Evolutionary conservation across 768 basidiomycete species (phyloP), one percentile per base, ranked within the genome.

Genomic region (Cantharellus anzutake): DNA sequence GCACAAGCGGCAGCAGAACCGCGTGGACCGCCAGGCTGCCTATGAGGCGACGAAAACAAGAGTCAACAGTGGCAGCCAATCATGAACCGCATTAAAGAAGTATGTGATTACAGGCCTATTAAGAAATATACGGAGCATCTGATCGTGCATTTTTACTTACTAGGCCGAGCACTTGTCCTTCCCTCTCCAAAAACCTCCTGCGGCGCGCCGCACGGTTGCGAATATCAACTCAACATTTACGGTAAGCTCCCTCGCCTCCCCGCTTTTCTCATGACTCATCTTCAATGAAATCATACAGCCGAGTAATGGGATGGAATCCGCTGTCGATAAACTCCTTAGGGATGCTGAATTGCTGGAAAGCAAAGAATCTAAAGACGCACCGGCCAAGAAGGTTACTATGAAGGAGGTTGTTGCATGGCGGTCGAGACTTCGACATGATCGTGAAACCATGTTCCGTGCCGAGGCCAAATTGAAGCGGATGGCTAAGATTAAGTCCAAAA

Each of bases 401-500:
- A 91, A 94, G 67, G 93, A 96, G 67, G 84, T 96, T 44, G 80
- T 81, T 3, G 77, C 81, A 3, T 82, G 92, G 0, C 81, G 89
- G 1, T 78, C 77, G 2, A 87, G 91, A 65, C 78, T 99, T 5
- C 80, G 86, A 41, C 80, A 81, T 67, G 88, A 89, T 80, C 84
- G 94, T 20, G 93, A 96, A 65, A 76, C 97, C 44, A 84, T 91
- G 74, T 96, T 94, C 72, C 82, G 93, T 3, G 90, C 90, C 0
- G 94, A 97, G 65, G 74, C 80, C 41, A 92, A 94, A 69, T 87
- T 91, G 16, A 86, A 86, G 67, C 80, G 93, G 16, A 75, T 94
- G 16, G 80, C 84, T 29, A 97, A 93, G 73, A 99, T 99, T 72
- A 98, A 98, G 74, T 89, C 85, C 69, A 94, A 91, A 72, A 81